Base-by-base conservation (phyloP, 164 flowering plant genomes). In the Tinospora cordifolia region DNA sequence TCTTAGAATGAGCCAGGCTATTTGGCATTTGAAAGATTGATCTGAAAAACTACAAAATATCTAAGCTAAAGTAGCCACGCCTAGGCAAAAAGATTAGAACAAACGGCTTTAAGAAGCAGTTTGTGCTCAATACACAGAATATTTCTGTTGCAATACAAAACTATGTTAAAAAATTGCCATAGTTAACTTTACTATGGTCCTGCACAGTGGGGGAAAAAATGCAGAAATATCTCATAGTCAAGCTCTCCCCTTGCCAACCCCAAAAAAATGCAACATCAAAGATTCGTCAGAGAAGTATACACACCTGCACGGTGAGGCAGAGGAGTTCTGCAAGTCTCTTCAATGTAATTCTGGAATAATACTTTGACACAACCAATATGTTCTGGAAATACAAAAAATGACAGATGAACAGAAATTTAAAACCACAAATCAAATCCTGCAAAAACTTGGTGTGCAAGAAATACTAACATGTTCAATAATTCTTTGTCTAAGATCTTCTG, bases 321-420 rank as follows among this genome's bases (percentile, higher is more conserved):
- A 92, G 66, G 41, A 95, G 83, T 76, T 90, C 88, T 47, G 98
- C 92, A 69, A 92, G 81, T 81, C 99, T 92, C 83, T 89, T 86
- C 87, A 95, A 68, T 21, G 93, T 87, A 67, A 95, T 87, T 81
- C 94, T 84, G 12, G 94, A 84, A 81, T 94, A 95, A 73, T 95
- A 95, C 78, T 94, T 92, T 3, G 99, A 90, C 69, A 95, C 89
- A 17, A 95, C 99, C 75, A 92, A 82, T 68, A 95, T 95, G 78
- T 95, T 95, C 99, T 95, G 96, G 58, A 74, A 79, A 62, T 24
- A 39, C 13, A 67, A 69, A 30, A 57, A 12, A 26, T 8, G 12
- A 26, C 17, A 41, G 14, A 17, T 24, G 15, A 63, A 25, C 47
- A 36, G 2, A 67, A 46, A 34, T 34, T 40, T 0, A 46, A 25